Evolutionary conservation across 1,139 yeast genomes (phyloP), one percentile per base, ranked within the genome.

Genomic region (Magnusiomyces magnusii): DNA sequence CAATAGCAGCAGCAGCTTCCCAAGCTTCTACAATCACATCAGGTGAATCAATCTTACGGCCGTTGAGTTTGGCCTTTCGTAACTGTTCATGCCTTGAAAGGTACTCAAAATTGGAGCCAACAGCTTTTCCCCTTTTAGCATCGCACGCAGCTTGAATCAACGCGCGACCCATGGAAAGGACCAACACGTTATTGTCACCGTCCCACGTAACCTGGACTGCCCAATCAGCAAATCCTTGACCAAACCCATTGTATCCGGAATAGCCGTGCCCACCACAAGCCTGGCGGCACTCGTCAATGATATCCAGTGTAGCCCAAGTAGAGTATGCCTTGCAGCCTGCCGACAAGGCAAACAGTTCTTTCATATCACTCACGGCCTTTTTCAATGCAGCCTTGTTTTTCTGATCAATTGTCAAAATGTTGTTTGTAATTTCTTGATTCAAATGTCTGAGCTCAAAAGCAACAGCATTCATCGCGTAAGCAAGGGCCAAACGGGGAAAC

Each of bases 221-320:
- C 91, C 96, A 92, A 73, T 91, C 97, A 63, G 83, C 81, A 74
- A 82, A 88, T 39, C 92, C 93, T 71, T 87, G 89, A 58, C 96
- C 96, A 70, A 91, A 88, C 2, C 93, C 96, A 65, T 88, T 83
- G 76, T 91, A 91, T 23, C 92, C 83, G 28, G 95, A 88, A 75
- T 91, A 91, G 53, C 97, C 97, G 70, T 90, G 97, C 56, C 97
- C 97, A 74, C 97, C 97, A 76, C 97, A 91, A n/a, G 96, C 82
- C 76, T 91, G 97, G 75, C 97, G 83, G 64, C 91, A 81, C 75
- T 91, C 91, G 70, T 89, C 96, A 69, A 91, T 91, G 66, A 86
- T 77, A 60, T 81, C 82, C 56, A 91, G 84, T 52, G 89, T 82
- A 55, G 85, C 79, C 97, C 97, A 91, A 49, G 97, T 91, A 67